Conservation (phyloP, 2,329 filamentous ascomycete genomes). For the Colletotrichum chlorophyti region DNA sequence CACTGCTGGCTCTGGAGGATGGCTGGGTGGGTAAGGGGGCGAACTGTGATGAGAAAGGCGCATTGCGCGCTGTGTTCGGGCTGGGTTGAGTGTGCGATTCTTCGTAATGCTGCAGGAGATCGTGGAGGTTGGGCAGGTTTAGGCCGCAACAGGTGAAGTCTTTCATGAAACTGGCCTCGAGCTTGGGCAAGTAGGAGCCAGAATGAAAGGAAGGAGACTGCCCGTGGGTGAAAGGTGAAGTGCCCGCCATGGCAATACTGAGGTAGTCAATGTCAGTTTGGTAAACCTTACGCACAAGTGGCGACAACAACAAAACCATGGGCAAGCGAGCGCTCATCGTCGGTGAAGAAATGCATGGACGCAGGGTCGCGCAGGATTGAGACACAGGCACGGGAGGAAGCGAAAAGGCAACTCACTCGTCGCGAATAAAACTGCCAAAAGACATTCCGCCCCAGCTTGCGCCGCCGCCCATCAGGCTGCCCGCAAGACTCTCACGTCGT, state of each 20-base stretch:
- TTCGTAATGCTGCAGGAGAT: conserved; percentile 95
- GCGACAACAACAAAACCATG: background rate
- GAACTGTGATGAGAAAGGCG: conserved; percentile 47
- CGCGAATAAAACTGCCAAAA: conserved; percentile 94
- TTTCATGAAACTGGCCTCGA: conserved; percentile 97
- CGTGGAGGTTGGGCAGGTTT: conserved; percentile 89
- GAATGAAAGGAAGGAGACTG: conserved; percentile 97
- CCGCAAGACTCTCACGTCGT: conserved; percentile 67
- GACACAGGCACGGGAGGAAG: conserved; percentile 32
- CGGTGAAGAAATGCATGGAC: background rate
- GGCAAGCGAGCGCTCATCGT: conserved; percentile 1
- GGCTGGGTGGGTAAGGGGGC: conserved; percentile 30
- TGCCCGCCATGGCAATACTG: conserved; percentile 95
- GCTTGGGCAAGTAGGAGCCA: conserved; percentile 93
- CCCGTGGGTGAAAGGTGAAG: conserved; percentile 82
- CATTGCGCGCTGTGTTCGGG: conserved; percentile 48
- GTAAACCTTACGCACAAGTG: background rate
- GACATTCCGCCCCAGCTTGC: conserved; percentile 98
- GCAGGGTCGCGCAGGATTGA: background rate
- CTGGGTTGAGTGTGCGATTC: conserved; percentile 83
- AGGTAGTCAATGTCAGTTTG: conserved; percentile 26
- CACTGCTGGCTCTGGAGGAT: conserved; percentile 24
- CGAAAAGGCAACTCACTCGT: conserved; percentile 99
- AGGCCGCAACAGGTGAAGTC: conserved; percentile 96
- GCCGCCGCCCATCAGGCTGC: conserved; percentile 71